Conservation (phyloP, 108 stramenopile species). For the Parietichytrium sp. region DNA sequence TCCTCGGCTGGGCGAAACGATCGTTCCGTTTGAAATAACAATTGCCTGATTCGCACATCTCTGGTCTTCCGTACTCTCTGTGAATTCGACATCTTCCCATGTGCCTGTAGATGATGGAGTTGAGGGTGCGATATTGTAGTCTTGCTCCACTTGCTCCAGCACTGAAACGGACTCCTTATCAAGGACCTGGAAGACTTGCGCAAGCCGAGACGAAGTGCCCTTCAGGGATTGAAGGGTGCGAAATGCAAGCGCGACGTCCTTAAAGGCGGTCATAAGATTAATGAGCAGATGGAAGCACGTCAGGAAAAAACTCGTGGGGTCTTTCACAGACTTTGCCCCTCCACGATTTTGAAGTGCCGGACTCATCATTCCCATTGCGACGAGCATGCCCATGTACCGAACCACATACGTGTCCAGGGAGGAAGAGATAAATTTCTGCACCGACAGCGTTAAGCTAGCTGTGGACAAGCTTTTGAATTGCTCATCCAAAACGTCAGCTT, state of each 20-base stretch:
- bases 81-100: no score
- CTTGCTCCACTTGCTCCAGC: not conserved
- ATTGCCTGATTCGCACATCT: no score
- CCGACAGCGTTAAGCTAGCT: not conserved
- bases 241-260: conserved; percentile 3
- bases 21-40: no score
- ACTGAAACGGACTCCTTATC: not conserved
- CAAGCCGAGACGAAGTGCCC: not conserved
- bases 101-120: no score
- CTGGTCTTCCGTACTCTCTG: no score
- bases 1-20: no score
- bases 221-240: not conserved
- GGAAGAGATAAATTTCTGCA: not conserved
- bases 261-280: conserved; percentile 2
- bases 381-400: conserved; percentile 19
- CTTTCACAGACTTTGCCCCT: not conserved
- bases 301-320: conserved; percentile 16
- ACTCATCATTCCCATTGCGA: conserved; percentile 9
- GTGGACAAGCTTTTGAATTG: not conserved
- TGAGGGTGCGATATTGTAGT: not conserved
- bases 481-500: not conserved
- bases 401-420: not conserved
- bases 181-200: not conserved
- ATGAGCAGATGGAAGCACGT: conserved; percentile 12
- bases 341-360: not conserved